Evolutionary conservation across 345 rosid species (phyloP), one percentile per base, ranked within the genome.

Genomic region (Salix arbutifolia): DNA sequence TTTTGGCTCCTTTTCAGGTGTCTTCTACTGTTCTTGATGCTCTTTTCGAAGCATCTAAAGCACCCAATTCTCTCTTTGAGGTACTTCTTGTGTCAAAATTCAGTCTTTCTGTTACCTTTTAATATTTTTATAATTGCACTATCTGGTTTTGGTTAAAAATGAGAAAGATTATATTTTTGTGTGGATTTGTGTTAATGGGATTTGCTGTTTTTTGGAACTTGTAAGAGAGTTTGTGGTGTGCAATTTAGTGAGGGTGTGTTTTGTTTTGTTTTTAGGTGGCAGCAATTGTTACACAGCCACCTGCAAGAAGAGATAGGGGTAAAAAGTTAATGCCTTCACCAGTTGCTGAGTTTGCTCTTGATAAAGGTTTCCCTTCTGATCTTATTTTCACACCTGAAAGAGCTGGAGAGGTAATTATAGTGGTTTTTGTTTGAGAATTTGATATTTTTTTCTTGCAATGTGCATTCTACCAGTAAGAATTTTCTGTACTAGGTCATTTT

Each of bases 241-340:
- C 37, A 38, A 78, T 2, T 11, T n/a, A 62, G 16, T 62, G 12
- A n/a, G 28, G 78, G 80, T 25, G 76, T 75, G 53, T 33, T 40
- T 40, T 40, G 19, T 21, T 23, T 31, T 33, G 66, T 67, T 83
- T 11, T 78, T 80, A 95, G 99, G 91, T 93, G 82, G 94, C 97
- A 70, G 98, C 97, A 61, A 86, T 96, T 73, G 96, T 96, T 48
- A 96, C 97, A 25, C 99, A 93, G 73, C 97, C 97, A 17, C 94
- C 99, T 3, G 62, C 97, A 31, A 87, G 90, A 71, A 89, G 93
- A 83, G 96, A 86, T 61, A 87, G 99, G 50, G 97, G 99, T 23
- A 92, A 82, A 85, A 93, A 86, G 82, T 79, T 90, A 53, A 76
- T 87, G 90, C 97, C 94, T 70, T 93, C 96, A 14, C 96, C 90